These are phyloP conservation scores for Colletotrichum cuscutae DNA, from an alignment of 2,329 filamentous ascomycete species.

Conservation along the genomic window DNA sequence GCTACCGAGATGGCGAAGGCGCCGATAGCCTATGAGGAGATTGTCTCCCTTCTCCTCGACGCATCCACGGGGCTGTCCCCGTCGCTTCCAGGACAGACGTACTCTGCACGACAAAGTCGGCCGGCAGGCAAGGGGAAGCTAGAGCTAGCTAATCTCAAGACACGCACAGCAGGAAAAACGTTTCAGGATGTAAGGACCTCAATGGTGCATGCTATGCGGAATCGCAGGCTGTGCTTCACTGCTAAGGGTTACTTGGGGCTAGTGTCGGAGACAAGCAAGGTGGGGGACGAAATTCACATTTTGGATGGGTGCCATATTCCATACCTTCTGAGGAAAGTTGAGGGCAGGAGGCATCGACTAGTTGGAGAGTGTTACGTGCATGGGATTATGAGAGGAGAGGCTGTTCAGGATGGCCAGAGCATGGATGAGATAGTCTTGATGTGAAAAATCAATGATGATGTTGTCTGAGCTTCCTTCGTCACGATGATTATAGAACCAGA, in stretches of 20 bases:
- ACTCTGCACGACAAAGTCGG: constrained; percentile 3
- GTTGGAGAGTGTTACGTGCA: constrained; percentile 51
- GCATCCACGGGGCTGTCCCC: constrained; percentile 1
- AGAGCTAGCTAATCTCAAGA: background rate
- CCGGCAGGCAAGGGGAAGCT: constrained; percentile 1
- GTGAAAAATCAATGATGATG: background rate
- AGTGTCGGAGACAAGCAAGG: background rate
- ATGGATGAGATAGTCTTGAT: background rate
- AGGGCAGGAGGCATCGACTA: constrained; percentile 17
- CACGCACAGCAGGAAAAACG: background rate
- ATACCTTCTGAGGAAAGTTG: constrained; percentile 34
- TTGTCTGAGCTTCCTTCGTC: background rate
- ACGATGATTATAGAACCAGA: too few relatives aligned
- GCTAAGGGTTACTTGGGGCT: background rate
- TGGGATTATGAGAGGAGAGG: constrained; percentile 49
- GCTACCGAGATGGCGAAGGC: background rate
- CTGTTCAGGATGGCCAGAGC: constrained; percentile 26
- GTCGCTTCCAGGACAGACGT: background rate
- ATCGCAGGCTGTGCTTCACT: background rate
- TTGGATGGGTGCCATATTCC: constrained; percentile 38
- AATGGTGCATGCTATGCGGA: background rate
- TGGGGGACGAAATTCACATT: constrained; percentile 38
- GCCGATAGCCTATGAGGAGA: background rate
- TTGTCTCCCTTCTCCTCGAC: constrained; percentile 18
- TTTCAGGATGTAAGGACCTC: background rate